These are phyloP conservation scores for Dictyostelium gargantuum DNA, from an alignment of 208 protist species.

Conservation along the genomic window DNA sequence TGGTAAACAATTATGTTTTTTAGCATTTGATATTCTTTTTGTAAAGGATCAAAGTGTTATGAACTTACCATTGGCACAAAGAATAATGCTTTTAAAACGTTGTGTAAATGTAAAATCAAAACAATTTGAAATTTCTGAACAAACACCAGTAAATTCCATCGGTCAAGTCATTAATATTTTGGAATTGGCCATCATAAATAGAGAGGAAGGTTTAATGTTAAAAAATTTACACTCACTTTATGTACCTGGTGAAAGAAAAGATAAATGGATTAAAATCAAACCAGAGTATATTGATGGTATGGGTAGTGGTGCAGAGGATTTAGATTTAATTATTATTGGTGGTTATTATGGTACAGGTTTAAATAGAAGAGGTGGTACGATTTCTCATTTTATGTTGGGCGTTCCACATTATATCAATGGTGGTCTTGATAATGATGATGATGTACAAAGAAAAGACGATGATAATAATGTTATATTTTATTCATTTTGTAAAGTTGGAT, in stretches of 20 bases:
- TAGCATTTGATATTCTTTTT: conserved; percentile 77
- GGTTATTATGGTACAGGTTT: conserved; percentile 71
- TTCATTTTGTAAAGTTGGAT: conserved; percentile 75
- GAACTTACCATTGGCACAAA: conserved; percentile 46
- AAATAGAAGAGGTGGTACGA: conserved; percentile 67
- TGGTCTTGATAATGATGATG: background rate
- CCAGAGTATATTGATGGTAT: conserved; percentile 79
- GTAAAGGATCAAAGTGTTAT: conserved; percentile 71
- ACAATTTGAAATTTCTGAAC: conserved; percentile 68
- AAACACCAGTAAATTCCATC: background rate
- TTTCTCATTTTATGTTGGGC: conserved; percentile 78
- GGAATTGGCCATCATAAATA: conserved; percentile 61
- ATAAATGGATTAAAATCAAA: conserved; percentile 80
- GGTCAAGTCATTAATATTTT: conserved; percentile 45
- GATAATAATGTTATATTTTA: background rate
- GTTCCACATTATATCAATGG: background rate
- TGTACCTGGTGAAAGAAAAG: conserved; percentile 71
- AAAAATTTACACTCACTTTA: conserved; percentile 69
- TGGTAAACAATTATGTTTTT: conserved; percentile 77
- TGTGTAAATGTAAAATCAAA: conserved; percentile 62
- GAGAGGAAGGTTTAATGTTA: conserved; percentile 80
- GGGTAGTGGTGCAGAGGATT: conserved; percentile 64
- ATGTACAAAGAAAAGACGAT: background rate
- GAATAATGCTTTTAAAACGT: conserved; percentile 63
- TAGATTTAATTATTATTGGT: conserved; percentile 78